Percentiles rank a stretch among this genome's conserved stretches.
phyloP scores from a whole-genome alignment of 2,329 filamentous ascomycete genomes.

The Diaporthe ampelina region DNA sequence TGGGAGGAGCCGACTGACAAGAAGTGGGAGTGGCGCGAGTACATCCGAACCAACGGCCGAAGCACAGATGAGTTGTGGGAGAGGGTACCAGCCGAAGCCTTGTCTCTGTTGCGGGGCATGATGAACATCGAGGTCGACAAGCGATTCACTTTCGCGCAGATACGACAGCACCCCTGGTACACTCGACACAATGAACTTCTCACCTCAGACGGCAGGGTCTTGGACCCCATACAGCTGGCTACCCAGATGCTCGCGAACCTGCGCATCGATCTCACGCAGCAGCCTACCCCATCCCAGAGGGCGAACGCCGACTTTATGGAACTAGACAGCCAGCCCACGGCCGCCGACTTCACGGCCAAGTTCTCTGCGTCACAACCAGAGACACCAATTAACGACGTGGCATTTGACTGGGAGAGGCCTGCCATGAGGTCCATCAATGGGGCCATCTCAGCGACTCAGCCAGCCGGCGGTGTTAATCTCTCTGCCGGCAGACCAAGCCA shows the following conservation, averaged over 20 bases:
- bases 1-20: constrained; percentile 92
- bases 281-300: constrained; percentile 66
- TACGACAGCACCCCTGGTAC: constrained; percentile 95
- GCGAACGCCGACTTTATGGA: constrained; percentile 73
- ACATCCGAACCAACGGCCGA: constrained; percentile 82
- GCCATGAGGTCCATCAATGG: constrained; percentile 66
- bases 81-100: constrained; percentile 78
- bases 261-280: constrained; percentile 86
- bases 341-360: constrained; percentile 55
- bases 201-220: constrained; percentile 78
- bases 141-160: constrained; percentile 87
- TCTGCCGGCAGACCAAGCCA: constrained; percentile 53
- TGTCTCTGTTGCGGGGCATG: constrained; percentile 93
- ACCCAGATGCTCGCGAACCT: constrained; percentile 95
- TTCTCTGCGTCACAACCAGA: constrained; percentile 91
- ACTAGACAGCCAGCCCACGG: constrained; percentile 65
- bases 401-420: constrained; percentile 92
- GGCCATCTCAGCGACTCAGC: constrained; percentile 65
- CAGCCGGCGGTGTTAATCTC: constrained; percentile 54
- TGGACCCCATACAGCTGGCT: constrained; percentile 87
- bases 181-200: constrained; percentile 86
- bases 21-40: constrained; percentile 94
- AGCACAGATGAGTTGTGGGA: constrained; percentile 90
- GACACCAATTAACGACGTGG: constrained; percentile 77
- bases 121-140: constrained; percentile 82